Percentiles rank a stretch among this genome's conserved stretches.
These are phyloP conservation scores for Steccherinum ochraceum DNA, from an alignment of 768 basidiomycete genomes.

Conservation along the genomic window DNA sequence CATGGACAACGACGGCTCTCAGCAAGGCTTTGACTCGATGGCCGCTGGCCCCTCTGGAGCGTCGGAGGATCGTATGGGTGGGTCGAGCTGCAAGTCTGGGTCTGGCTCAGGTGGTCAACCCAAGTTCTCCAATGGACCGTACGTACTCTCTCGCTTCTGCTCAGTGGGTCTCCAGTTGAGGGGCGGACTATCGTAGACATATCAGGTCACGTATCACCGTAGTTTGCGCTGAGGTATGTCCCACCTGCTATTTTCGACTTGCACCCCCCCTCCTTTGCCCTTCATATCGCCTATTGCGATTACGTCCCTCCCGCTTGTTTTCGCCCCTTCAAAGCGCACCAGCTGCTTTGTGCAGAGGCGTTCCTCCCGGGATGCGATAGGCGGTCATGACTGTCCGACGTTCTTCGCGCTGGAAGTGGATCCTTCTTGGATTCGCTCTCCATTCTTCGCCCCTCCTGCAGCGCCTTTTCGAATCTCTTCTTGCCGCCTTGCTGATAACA, in stretches of 20 bases:
- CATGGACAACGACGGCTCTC: background rate
- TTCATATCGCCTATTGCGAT: background rate
- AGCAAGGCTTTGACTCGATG: background rate
- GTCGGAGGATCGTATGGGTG: background rate
- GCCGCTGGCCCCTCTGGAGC: background rate
- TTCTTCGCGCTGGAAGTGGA: too few species aligned
- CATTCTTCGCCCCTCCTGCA: too few species aligned
- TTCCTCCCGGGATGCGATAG: background rate
- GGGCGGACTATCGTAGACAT: constrained; percentile 34
- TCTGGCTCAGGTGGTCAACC: background rate
- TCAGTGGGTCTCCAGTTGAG: background rate
- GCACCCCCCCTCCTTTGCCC: too few species aligned
- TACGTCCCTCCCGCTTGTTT: background rate
- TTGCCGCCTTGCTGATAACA: background rate
- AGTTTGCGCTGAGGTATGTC: constrained; percentile 70
- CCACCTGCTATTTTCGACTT: too few species aligned
- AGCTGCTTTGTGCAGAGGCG: background rate
- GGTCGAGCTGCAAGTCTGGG: background rate
- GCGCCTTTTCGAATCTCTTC: background rate
- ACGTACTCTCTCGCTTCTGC: constrained; percentile 2
- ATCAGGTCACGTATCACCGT: constrained; percentile 75
- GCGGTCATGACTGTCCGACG: too few species aligned
- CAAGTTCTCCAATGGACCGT: constrained; percentile 8
- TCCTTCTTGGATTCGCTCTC: background rate
- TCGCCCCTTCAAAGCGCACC: background rate